Percentiles rank a stretch among this genome's conserved stretches.
Conservation (phyloP, 192 early-diverging fungal genomes). For the Rhizophagus clarus region DNA sequence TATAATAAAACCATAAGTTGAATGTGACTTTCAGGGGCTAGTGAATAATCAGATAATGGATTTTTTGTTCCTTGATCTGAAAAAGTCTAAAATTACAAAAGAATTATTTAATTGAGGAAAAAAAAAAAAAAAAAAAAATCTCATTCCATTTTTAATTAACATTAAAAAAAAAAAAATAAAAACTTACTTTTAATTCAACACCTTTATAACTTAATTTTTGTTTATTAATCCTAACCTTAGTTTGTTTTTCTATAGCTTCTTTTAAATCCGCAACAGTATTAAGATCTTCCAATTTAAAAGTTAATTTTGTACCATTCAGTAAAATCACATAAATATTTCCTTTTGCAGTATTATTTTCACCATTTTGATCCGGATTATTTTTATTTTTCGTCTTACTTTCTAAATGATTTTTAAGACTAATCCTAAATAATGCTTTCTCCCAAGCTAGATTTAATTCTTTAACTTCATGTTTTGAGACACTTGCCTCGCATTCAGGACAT, state of each 20-base stretch:
- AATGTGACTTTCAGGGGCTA: background rate
- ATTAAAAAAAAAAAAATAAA: background rate
- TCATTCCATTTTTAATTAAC: too few relatives aligned
- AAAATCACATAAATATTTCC: constrained; percentile 26
- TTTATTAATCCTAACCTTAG: background rate
- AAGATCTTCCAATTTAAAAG: background rate
- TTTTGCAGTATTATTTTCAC: background rate
- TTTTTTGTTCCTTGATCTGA: too few relatives aligned
- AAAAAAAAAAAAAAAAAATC: background rate
- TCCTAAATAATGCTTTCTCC: constrained; percentile 1
- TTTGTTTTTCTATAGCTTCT: background rate
- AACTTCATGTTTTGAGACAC: background rate
- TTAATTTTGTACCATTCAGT: constrained; percentile 25
- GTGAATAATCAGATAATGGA: constrained; percentile 16
- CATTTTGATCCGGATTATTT: background rate
- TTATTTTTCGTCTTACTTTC: background rate
- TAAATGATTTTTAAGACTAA: background rate
- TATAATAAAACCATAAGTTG: constrained; percentile 32
- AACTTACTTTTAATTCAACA: constrained; percentile 17
- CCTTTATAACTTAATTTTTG: constrained; percentile 30
- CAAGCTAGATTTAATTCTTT: background rate
- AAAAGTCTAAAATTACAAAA: background rate
- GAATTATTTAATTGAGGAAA: background rate
- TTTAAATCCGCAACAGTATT: background rate
- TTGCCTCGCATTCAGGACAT: constrained; percentile 10